Percentiles rank a stretch among this genome's conserved stretches.
Evolutionary conservation across 2,329 filamentous ascomycete genomes (phyloP).

Genomic region (Phaeoacremonium minimum): DNA sequence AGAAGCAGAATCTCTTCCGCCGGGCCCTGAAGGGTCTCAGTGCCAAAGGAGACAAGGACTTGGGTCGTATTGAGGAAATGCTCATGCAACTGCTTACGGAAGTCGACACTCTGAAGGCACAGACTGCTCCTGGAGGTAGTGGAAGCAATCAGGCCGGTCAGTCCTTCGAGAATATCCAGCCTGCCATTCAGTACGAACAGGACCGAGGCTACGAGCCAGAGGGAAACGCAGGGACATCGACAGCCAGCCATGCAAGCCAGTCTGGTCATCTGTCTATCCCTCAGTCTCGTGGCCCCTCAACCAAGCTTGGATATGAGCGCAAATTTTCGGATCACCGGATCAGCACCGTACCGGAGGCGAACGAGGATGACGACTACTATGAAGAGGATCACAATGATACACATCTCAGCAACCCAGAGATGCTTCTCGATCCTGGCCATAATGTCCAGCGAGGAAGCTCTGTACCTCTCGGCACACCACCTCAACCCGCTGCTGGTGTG

Average conservation of each 20-base stretch:
- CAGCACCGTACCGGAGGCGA: conserved; percentile 81
- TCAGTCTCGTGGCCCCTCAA: conserved; percentile 40
- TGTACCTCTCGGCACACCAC: conserved; percentile 53
- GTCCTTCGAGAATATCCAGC: conserved; percentile 66
- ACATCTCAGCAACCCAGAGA: conserved; percentile 55
- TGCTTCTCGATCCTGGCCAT: conserved; percentile 56
- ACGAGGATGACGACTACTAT: conserved; percentile 67
- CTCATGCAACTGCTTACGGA: conserved; percentile 88
- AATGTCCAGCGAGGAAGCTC: conserved; percentile 49
- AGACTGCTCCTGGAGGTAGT: conserved; percentile 37
- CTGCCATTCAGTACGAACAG: conserved; percentile 60
- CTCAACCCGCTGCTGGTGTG: conserved; percentile 37
- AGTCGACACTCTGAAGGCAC: conserved; percentile 75
- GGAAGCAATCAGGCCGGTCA: conserved; percentile 49
- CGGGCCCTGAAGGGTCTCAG: conserved; percentile 89
- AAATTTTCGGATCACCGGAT: conserved; percentile 74
- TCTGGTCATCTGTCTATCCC: conserved; percentile 70
- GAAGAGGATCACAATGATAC: conserved; percentile 33
- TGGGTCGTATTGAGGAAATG: conserved; percentile 86
- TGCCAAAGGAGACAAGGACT: conserved; percentile 80
- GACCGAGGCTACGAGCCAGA: conserved; percentile 79
- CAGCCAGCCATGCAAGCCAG: conserved; percentile 66
- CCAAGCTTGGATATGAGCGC: conserved; percentile 41
- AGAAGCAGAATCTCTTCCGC: conserved; percentile 91
- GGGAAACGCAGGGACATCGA: conserved; percentile 71